These are phyloP conservation scores for Ogataea corticis DNA, from an alignment of 805 yeast species.

Conservation along the genomic window DNA sequence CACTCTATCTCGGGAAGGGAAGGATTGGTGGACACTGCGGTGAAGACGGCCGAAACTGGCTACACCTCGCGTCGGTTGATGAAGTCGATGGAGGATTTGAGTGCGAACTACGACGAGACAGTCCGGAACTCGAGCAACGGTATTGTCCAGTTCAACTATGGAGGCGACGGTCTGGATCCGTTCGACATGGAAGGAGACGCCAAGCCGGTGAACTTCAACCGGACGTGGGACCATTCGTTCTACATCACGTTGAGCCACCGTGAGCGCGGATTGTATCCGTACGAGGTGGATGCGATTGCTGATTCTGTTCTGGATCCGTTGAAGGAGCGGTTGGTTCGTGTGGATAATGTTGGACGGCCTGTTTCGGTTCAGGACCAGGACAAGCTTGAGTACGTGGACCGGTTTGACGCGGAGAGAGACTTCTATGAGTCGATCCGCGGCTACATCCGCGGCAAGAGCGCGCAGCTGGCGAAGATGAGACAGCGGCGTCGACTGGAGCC, in stretches of 20 bases:
- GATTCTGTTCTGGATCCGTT: constrained; percentile 60
- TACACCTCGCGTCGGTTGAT: constrained; percentile 97
- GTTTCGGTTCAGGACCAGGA: constrained; percentile 45
- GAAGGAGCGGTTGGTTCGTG: constrained; percentile 58
- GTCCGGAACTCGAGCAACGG: constrained; percentile 95
- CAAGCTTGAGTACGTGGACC: constrained; percentile 72
- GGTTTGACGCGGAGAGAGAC: constrained; percentile 81
- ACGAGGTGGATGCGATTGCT: constrained; percentile 57
- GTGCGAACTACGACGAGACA: constrained; percentile 89
- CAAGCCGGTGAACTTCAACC: constrained; percentile 85
- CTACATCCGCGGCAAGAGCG: constrained; percentile 60
- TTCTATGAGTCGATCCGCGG: constrained; percentile 76
- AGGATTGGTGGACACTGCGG: constrained; percentile 99
- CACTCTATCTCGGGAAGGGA: constrained; percentile 99
- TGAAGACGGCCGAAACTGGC: constrained; percentile 98
- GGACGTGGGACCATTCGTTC: constrained; percentile 93
- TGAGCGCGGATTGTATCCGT: constrained; percentile 66
- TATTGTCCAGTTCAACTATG: constrained; percentile 95
- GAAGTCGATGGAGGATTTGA: constrained; percentile 96
- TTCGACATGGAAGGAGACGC: constrained; percentile 99
- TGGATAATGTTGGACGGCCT: constrained; percentile 68
- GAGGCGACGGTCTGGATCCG: constrained; percentile 99
- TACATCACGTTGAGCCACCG: constrained; percentile 64
- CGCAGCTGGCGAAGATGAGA: constrained; percentile 56
- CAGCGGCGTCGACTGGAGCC: constrained; percentile 45